Percentiles rank a stretch among this genome's conserved stretches.
These are phyloP conservation scores for Coemansia sp. DNA, from an alignment of 192 early-diverging fungal species.

Conservation along the genomic window DNA sequence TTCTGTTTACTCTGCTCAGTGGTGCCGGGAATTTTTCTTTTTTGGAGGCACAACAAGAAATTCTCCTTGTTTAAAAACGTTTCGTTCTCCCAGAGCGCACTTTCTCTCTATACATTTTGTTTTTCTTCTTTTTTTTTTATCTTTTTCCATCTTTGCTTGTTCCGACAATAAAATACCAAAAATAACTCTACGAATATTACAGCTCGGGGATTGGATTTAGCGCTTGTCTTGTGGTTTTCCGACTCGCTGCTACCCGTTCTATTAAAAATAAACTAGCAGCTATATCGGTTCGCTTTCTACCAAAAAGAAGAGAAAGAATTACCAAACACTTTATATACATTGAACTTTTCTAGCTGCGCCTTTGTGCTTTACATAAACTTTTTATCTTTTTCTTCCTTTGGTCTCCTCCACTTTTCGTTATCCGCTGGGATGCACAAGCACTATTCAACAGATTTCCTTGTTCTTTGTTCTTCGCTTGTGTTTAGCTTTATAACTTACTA, in stretches of 20 bases:
- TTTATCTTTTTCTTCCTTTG: neutral
- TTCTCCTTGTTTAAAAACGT: neutral
- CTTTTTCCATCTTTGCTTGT: neutral
- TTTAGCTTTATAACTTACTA: neutral
- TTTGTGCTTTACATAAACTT: neutral
- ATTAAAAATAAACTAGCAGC: neutral
- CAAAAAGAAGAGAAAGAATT: neutral
- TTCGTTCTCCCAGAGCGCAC: neutral
- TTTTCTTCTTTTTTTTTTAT: neutral
- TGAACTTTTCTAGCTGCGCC: neutral
- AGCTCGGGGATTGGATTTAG: slow-evolving; percentile 1
- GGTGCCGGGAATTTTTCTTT: neutral
- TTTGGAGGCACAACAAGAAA: neutral
- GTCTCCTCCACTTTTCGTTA: neutral
- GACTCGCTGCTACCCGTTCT: neutral
- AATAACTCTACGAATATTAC: neutral
- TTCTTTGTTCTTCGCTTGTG: neutral
- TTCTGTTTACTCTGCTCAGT: neutral
- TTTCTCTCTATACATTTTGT: neutral
- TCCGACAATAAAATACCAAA: neutral
- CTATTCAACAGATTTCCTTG: slow-evolving; percentile 2
- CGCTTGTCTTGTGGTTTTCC: neutral
- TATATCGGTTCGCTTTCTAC: neutral
- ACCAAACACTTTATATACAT: neutral
- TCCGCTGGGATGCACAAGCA: neutral